Percentiles rank a stretch among this genome's conserved stretches.
phyloP scores from a whole-genome alignment of 306 rosid species.

The Quercus parvula region DNA sequence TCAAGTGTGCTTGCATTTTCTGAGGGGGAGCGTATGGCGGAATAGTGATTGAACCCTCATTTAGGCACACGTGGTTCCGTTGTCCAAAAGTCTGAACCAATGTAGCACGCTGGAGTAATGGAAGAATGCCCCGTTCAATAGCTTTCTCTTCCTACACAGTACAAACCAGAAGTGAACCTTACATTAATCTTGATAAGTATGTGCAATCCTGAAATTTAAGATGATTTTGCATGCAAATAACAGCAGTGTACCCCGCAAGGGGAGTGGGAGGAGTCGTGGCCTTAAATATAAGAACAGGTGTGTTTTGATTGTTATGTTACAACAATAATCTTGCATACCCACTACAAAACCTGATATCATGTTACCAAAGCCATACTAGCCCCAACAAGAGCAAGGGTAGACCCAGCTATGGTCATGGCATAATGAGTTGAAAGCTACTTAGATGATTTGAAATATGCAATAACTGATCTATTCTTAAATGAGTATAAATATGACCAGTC shows the following conservation, averaged over 20 bases:
- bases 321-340: neutral
- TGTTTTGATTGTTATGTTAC: neutral
- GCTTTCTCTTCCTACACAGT: slow-evolving; percentile 79
- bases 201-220: neutral
- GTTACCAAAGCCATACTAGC: neutral
- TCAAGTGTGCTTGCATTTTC: slow-evolving; percentile 80
- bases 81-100: slow-evolving; percentile 95
- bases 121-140: slow-evolving; percentile 84
- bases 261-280: neutral
- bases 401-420: neutral
- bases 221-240: neutral
- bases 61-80: slow-evolving; percentile 83
- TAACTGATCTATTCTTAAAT: neutral
- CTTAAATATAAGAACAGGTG: neutral
- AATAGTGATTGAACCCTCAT: slow-evolving; percentile 76
- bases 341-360: neutral
- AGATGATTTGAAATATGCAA: neutral
- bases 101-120: slow-evolving; percentile 69
- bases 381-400: neutral
- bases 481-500: neutral
- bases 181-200: neutral
- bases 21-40: slow-evolving; percentile 95
- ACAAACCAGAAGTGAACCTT: neutral
- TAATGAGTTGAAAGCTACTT: neutral
- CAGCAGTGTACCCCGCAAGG: neutral